Evolutionary conservation across 2,329 filamentous ascomycete species (phyloP), one percentile per base, ranked within the genome.

Genomic region (Fusarium sp.): DNA sequence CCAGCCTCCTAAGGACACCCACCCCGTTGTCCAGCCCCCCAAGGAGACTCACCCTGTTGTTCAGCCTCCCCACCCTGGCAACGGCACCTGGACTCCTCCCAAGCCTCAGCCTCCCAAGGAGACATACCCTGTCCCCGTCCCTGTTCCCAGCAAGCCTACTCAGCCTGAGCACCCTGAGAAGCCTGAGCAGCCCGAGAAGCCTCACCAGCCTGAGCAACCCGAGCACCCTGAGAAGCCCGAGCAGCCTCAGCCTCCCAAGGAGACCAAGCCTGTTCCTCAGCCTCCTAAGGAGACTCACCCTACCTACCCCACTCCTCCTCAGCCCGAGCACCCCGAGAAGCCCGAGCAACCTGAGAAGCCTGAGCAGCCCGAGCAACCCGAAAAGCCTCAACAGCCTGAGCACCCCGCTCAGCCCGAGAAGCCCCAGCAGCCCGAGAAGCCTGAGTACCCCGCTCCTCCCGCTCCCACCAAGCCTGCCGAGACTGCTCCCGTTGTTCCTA

Each of bases 51-150:
- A 64, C 6, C 49, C 61, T 25, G 8, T 64, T 6, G 59, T 64
- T 7, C 10, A 52, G 49, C 49, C 65, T 37, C n/a, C 27, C 18
- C 52, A 58, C 42, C 64, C 65, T n/a, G 53, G 55, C 22, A 69
- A 69, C 60, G 53, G 47, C 16, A 69, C 66, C n/a, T 61, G 55
- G 34, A 65, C 55, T 20, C 65, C 66, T 32, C 61, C 59, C 12
- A 47, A 68, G 65, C 58, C 58, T 64, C 61, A 65, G 16, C 60
- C 63, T 54, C 63, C 63, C 10, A 66, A 63, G 58, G 55, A 52
- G 46, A 47, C 55, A n/a, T 24, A 63, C 41, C 55, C 60, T 12
- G 55, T 45, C 22, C 37, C 48, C 34, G 46, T 41, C 9, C 55
- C 55, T 7, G 55, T 49, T 24, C 55, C 55, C 18, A 52, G 49